A percentile compares a stretch with the other conserved stretches of the same genome.
Evolutionary conservation across 805 yeast species (phyloP).

Genomic region (Suhomyces emberorum): DNA sequence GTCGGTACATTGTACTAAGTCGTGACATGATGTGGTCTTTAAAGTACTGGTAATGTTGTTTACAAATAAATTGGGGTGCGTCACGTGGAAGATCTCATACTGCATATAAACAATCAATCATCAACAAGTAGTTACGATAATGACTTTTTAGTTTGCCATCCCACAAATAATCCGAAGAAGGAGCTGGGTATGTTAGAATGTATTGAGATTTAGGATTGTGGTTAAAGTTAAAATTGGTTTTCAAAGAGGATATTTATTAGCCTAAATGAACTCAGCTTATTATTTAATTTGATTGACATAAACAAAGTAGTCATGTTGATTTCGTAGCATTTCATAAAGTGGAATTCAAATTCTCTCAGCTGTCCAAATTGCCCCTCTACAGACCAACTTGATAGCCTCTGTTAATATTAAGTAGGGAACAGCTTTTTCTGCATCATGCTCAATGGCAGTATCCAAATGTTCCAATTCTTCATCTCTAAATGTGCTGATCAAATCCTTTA

Average conservation of each 20-base stretch:
- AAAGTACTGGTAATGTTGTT: constrained; percentile 1
- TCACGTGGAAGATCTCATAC: not conserved
- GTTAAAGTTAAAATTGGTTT: too few relatives aligned
- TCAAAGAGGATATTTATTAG: too few relatives aligned
- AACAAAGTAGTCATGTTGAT: too few relatives aligned
- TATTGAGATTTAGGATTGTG: too few relatives aligned
- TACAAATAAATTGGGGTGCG: not conserved
- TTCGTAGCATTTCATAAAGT: too few relatives aligned
- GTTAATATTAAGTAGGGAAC: constrained; percentile 88
- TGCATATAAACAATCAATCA: too few relatives aligned
- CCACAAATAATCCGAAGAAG: too few relatives aligned
- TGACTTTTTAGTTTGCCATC: too few relatives aligned
- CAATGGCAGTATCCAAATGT: constrained; percentile 90
- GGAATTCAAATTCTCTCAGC: constrained; percentile 76
- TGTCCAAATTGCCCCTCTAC: constrained; percentile 84
- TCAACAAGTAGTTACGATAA: too few relatives aligned
- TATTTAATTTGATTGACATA: too few relatives aligned
- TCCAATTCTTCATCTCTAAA: constrained; percentile 95
- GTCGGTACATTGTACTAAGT: constrained; percentile 27
- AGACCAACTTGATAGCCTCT: constrained; percentile 78
- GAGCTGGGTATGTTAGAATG: too few relatives aligned
- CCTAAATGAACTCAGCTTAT: too few relatives aligned
- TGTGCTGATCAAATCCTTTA: constrained; percentile 61
- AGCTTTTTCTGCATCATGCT: constrained; percentile 88
- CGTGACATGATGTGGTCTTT: constrained; percentile 23